Conservation (phyloP, 2,329 filamentous ascomycete genomes). For the Helotiales sp. region DNA sequence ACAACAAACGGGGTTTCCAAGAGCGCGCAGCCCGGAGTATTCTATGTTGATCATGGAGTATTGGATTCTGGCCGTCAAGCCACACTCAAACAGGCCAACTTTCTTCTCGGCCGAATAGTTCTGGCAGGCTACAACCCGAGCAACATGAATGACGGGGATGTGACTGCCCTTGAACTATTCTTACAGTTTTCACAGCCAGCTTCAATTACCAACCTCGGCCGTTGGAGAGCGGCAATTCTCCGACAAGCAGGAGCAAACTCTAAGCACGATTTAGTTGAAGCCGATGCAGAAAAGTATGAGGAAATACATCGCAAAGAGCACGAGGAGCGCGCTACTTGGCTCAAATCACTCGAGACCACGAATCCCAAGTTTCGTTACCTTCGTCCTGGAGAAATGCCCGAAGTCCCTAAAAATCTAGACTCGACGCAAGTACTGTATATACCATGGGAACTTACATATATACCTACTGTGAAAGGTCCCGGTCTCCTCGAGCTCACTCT, state of each 20-base stretch:
- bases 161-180: constrained; percentile 1
- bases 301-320: not conserved
- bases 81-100: constrained; percentile 2
- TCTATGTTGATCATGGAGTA: constrained; percentile 24
- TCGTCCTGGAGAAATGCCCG: constrained; percentile 21
- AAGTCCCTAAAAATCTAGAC: not conserved
- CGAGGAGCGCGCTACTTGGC: not conserved
- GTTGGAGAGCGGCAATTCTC: not conserved
- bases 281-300: not conserved
- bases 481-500: constrained; percentile 1
- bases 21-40: constrained; percentile 18
- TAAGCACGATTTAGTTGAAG: not conserved
- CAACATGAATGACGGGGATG: not conserved
- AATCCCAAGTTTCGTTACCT: constrained; percentile 22
- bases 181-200: constrained; percentile 1
- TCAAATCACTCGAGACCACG: not conserved
- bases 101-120: not conserved
- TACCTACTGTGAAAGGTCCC: not conserved
- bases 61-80: not conserved
- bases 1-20: not conserved
- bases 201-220: not conserved
- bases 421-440: constrained; percentile 19
- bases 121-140: not conserved
- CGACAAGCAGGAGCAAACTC: not conserved
- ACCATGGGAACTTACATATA: constrained; percentile 10